Evolutionary conservation across 2,329 filamentous ascomycete species (phyloP).

Genomic region (Alternaria sp.): DNA sequence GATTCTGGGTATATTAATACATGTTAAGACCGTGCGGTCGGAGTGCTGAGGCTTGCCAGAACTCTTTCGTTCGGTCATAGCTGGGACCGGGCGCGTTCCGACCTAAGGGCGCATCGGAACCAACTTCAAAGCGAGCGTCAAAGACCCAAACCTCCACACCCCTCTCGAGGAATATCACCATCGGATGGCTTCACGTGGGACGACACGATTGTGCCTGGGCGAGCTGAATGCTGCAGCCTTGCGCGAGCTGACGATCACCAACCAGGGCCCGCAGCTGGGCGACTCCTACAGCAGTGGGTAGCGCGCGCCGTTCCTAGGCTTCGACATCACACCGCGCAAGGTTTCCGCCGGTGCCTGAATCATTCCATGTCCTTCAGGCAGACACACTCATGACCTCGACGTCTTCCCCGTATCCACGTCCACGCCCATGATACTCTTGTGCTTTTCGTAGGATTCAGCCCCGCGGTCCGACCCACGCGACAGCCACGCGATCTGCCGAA

Average conservation of each 20-base stretch:
- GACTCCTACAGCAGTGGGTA: constrained; percentile 9
- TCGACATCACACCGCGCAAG: constrained; percentile 20
- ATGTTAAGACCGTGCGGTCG: background rate
- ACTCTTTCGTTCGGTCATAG: constrained; percentile 42
- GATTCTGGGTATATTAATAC: constrained; percentile 21
- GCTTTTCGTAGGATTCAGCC: constrained; percentile 13
- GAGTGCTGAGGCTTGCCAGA: constrained; percentile 28
- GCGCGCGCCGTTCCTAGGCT: constrained; percentile 29
- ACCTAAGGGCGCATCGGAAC: constrained; percentile 22
- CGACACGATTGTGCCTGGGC: constrained; percentile 2
- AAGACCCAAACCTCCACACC: background rate
- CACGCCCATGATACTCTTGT: constrained; percentile 7
- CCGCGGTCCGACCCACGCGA: constrained; percentile 23
- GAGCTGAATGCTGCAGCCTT: constrained; percentile 17
- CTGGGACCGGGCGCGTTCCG: constrained; percentile 16
- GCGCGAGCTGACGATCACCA: constrained; percentile 23
- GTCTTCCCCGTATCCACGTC: constrained; percentile 10
- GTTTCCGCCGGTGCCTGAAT: constrained; percentile 31
- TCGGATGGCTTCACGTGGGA: constrained; percentile 3
- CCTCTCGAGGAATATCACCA: background rate
- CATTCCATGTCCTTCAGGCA: constrained; percentile 38
- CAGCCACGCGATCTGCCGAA: constrained; percentile 6
- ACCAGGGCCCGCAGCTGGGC: constrained; percentile 18
- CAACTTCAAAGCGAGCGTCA: background rate
- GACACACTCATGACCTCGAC: constrained; percentile 35